phyloP scores from a whole-genome alignment of 768 basidiomycete genomes.

The Sarcodon aspratus region DNA sequence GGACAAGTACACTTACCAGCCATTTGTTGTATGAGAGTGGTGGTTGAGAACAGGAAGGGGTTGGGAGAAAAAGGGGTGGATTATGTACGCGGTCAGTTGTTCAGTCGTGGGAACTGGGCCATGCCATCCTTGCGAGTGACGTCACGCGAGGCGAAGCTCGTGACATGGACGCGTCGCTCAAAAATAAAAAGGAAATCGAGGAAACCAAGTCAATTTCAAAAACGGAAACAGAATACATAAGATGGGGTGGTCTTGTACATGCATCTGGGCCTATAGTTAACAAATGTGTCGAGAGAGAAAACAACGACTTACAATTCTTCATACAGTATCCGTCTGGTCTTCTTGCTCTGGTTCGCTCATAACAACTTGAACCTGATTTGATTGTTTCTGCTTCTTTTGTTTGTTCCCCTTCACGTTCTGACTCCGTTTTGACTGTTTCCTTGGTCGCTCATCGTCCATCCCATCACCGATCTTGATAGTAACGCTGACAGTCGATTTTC shows the following conservation, averaged over 20 bases:
- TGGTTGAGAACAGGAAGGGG: not conserved
- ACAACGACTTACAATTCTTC: conserved; percentile 1
- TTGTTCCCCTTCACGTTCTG: not conserved
- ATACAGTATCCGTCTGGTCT: conserved; percentile 19
- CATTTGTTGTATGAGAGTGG: not conserved
- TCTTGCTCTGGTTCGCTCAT: conserved; percentile 25
- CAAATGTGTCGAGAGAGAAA: not conserved
- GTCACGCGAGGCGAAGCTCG: not conserved
- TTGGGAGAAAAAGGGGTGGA: not conserved
- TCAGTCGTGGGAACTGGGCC: not conserved
- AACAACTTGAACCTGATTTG: conserved; percentile 7
- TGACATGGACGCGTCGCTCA: not conserved
- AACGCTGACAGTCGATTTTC: conserved; percentile 58
- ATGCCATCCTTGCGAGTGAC: not conserved
- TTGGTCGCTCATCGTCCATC: conserved; percentile 26
- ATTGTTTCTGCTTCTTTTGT: not conserved
- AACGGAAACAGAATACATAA: not conserved
- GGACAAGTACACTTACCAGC: not conserved
- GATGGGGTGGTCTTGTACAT: not conserved
- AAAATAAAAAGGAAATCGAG: not conserved
- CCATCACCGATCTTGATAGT: conserved; percentile 52
- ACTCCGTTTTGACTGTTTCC: conserved; percentile 6
- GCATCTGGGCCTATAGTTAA: not conserved
- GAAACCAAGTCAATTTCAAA: not conserved
- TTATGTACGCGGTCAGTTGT: not conserved